Conservation (phyloP, 306 rosid genomes). For the Ziziphus jujuba region DNA sequence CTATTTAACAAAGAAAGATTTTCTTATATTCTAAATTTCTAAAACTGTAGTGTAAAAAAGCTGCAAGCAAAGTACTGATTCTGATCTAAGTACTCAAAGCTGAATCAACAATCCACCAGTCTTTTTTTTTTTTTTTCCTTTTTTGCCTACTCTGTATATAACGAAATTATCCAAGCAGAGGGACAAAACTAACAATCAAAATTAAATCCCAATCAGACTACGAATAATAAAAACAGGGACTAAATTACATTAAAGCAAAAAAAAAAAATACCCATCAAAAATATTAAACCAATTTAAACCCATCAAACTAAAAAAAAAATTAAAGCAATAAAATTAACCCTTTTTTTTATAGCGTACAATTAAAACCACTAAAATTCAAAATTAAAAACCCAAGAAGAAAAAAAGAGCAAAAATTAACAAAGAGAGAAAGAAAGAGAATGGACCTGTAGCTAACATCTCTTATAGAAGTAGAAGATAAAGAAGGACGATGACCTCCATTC, state of each 20-base stretch:
- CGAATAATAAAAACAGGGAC: not conserved
- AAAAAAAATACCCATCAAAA: too few relatives aligned
- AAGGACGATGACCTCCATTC: slow-evolving; percentile 29
- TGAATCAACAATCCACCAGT: not conserved
- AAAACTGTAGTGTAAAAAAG: not conserved
- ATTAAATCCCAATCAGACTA: not conserved
- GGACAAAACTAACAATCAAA: not conserved
- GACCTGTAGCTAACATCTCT: slow-evolving; percentile 91
- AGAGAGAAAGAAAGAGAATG: slow-evolving; percentile 16
- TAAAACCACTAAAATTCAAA: too few relatives aligned
- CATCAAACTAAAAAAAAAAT: too few relatives aligned
- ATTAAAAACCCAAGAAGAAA: not conserved
- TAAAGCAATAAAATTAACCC: too few relatives aligned
- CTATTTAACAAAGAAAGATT: too few relatives aligned
- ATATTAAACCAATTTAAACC: too few relatives aligned
- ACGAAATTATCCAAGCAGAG: too few relatives aligned
- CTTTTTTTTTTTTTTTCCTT: too few relatives aligned
- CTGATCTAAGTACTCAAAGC: not conserved
- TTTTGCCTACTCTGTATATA: not conserved
- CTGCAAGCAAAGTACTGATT: slow-evolving; percentile 12
- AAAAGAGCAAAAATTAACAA: not conserved
- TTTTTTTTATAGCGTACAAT: too few relatives aligned
- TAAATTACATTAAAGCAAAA: not conserved
- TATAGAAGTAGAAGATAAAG: slow-evolving; percentile 47
- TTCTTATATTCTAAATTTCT: not conserved